A percentile compares a stretch with the other conserved stretches of the same genome.
phyloP scores from a whole-genome alignment of 345 rosid species.

The Salix dunnii region DNA sequence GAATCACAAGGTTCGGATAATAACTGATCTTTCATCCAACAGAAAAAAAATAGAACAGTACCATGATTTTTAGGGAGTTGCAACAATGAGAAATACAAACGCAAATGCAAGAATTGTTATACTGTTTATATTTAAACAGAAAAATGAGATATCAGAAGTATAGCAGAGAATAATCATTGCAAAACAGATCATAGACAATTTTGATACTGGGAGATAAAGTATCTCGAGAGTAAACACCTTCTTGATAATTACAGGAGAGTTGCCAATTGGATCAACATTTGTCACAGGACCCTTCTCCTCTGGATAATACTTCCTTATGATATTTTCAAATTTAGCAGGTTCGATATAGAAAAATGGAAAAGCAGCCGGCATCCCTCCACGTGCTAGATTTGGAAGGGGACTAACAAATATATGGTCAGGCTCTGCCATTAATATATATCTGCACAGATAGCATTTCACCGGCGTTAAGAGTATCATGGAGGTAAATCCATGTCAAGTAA shows the following conservation, averaged over 20 bases:
- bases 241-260: slow-evolving; percentile 71
- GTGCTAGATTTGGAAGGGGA: slow-evolving; percentile 77
- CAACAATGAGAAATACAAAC: background rate
- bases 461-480: background rate
- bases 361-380: slow-evolving; percentile 63
- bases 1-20: background rate
- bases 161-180: background rate
- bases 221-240: slow-evolving; percentile 40
- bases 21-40: background rate
- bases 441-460: slow-evolving; percentile 24
- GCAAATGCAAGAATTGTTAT: background rate
- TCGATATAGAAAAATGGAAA: slow-evolving; percentile 88
- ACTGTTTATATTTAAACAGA: background rate
- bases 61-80: background rate
- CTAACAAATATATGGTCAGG: slow-evolving; percentile 80
- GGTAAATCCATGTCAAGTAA: background rate
- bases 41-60: background rate
- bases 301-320: slow-evolving; percentile 64
- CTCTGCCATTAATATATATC: slow-evolving; percentile 87
- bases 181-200: background rate
- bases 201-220: background rate
- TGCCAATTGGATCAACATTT: slow-evolving; percentile 66
- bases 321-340: slow-evolving; percentile 42
- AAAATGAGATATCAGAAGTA: background rate
- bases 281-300: slow-evolving; percentile 60